Evolutionary conservation across 495 filamentous ascomycete genomes (phyloP).

Genomic region (Monascus purpureus): DNA sequence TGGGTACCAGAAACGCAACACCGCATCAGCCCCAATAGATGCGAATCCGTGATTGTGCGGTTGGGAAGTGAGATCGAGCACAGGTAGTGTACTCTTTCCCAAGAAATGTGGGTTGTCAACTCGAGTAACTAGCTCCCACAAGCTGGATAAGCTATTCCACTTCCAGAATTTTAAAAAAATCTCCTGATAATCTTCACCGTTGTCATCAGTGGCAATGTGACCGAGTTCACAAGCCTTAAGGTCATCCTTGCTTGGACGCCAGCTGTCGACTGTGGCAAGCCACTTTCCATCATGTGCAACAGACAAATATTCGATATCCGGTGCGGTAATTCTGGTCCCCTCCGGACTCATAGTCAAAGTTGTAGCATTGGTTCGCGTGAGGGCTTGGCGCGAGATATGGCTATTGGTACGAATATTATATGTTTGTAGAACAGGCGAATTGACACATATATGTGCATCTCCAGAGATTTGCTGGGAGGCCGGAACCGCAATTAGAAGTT

Average conservation of each 20-base stretch:
- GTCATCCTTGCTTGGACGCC: conserved; percentile 59
- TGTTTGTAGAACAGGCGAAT: conserved; percentile 57
- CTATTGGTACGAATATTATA: conserved; percentile 62
- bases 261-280: conserved; percentile 85
- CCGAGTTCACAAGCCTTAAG: conserved; percentile 35
- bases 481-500: conserved; percentile 48
- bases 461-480: conserved; percentile 28
- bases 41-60: conserved; percentile 56
- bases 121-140: conserved; percentile 64
- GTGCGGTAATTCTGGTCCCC: conserved; percentile 51
- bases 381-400: conserved; percentile 68
- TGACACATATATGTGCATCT: conserved; percentile 12
- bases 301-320: conserved; percentile 56
- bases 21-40: conserved; percentile 67
- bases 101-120: conserved; percentile 69
- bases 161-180: conserved; percentile 85
- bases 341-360: conserved; percentile 60
- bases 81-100: conserved; percentile 32
- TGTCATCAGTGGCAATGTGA: conserved; percentile 16
- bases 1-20: conserved; percentile 65
- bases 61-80: conserved; percentile 59
- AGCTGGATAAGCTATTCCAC: conserved; percentile 45
- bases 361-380: conserved; percentile 77
- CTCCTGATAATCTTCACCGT: conserved; percentile 43
- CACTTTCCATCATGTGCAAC: conserved; percentile 71